Conservation (phyloP, 768 basidiomycete genomes). For the Butyriboletus loyo region DNA sequence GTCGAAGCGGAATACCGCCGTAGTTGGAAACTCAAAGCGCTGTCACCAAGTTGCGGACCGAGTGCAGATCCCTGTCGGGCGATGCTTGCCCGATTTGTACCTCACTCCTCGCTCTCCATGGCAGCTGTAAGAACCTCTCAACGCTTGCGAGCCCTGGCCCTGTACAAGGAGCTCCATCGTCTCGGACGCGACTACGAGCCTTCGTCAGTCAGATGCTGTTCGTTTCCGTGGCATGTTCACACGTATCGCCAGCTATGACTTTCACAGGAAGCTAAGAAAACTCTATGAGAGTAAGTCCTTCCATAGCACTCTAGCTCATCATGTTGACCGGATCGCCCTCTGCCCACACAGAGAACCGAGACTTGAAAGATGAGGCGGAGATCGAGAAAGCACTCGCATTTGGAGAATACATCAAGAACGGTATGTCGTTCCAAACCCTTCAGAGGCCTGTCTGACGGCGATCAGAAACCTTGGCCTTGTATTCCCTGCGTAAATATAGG, state of each 20-base stretch:
- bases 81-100: not conserved
- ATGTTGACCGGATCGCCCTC: not conserved
- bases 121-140: conserved; percentile 41
- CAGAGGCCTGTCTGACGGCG: not conserved
- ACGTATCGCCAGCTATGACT: conserved; percentile 59
- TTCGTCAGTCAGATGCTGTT: conserved; percentile 47
- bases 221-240: conserved; percentile 10
- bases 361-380: conserved; percentile 62
- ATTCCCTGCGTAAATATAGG: conserved; percentile 80
- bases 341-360: conserved; percentile 53
- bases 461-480: conserved; percentile 79
- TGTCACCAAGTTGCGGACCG: too few species aligned
- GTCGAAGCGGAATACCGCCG: not conserved
- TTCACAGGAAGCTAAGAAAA: conserved; percentile 65
- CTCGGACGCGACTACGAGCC: conserved; percentile 83
- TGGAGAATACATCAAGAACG: conserved; percentile 84
- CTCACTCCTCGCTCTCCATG: conserved; percentile 32
- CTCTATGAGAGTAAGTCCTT: conserved; percentile 66
- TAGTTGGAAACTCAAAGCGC: too few species aligned
- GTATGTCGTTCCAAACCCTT: conserved; percentile 35
- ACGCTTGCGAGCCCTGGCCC: conserved; percentile 60
- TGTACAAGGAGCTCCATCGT: conserved; percentile 82
- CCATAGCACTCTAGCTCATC: too few species aligned
- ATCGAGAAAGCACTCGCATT: conserved; percentile 73
- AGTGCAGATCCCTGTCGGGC: not conserved